phyloP scores from a whole-genome alignment of 2,329 filamentous ascomycete genomes.

The Zymoseptoria crescenta region DNA sequence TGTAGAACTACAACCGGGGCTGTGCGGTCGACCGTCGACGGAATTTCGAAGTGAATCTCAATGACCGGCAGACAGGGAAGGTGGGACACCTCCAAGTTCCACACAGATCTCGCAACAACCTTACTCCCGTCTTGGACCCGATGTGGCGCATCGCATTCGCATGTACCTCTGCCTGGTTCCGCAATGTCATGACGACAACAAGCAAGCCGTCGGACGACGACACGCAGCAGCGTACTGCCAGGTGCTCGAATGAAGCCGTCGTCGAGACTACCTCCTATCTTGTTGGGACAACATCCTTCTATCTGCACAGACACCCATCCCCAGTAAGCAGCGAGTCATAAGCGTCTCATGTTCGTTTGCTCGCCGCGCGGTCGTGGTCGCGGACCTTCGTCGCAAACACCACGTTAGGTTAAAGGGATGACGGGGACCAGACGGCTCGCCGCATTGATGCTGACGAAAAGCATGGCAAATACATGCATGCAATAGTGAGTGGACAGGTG shows the following conservation, averaged over 20 bases:
- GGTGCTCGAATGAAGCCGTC: background rate
- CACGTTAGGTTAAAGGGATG: background rate
- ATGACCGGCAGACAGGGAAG: background rate
- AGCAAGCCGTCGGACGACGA: background rate
- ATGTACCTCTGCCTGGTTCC: background rate
- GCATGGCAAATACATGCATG: background rate
- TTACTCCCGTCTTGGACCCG: background rate
- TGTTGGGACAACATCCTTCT: background rate
- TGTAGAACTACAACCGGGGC: no score
- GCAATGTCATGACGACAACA: background rate
- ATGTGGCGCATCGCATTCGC: background rate
- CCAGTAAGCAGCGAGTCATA: background rate
- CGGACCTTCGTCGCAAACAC: background rate
- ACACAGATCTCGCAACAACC: background rate
- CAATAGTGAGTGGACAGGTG: background rate
- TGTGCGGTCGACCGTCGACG: no score
- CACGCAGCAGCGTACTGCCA: background rate
- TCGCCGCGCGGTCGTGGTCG: background rate
- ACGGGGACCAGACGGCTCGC: background rate
- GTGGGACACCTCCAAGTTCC: background rate
- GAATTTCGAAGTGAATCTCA: background rate
- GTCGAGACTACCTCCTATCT: background rate
- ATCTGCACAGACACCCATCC: background rate
- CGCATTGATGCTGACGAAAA: background rate
- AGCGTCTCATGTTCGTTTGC: background rate